phyloP scores from a whole-genome alignment of 805 yeast species.

The Saccharomycopsis babjevae region DNA sequence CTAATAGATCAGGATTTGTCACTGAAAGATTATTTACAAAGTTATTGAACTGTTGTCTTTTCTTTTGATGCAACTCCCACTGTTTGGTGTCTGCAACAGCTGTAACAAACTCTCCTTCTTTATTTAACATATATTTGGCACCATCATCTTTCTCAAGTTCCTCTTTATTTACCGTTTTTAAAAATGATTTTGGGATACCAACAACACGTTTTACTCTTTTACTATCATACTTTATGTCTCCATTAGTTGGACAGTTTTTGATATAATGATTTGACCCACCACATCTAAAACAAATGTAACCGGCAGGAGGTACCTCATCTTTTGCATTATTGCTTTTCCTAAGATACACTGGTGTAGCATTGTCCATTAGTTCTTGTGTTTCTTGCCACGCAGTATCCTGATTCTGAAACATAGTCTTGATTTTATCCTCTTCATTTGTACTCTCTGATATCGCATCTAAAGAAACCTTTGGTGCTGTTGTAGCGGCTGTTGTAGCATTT shows the following conservation, averaged over 20 bases:
- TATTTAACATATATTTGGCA: constrained; percentile 71
- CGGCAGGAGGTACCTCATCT: constrained; percentile 83
- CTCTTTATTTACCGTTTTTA: constrained; percentile 78
- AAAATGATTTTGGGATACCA: constrained; percentile 91
- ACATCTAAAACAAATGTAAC: constrained; percentile 92
- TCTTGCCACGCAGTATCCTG: constrained; percentile 94
- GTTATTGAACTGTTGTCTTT: constrained; percentile 26
- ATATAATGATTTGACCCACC: constrained; percentile 96
- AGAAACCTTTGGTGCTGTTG: constrained; percentile 16
- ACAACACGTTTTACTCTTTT: constrained; percentile 85
- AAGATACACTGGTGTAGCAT: constrained; percentile 65
- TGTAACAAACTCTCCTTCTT: constrained; percentile 89
- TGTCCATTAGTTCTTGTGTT: constrained; percentile 84
- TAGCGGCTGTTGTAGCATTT: constrained; percentile 18
- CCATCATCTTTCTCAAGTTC: constrained; percentile 44
- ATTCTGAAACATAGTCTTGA: constrained; percentile 82
- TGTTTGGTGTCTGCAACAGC: constrained; percentile 91
- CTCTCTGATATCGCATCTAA: constrained; percentile 24
- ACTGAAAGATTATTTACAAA: constrained; percentile 8
- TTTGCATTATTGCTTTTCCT: constrained; percentile 26
- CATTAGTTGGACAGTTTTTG: constrained; percentile 87
- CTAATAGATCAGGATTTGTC: constrained; percentile 48
- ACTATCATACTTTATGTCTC: constrained; percentile 90
- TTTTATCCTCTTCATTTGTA: constrained; percentile 74
- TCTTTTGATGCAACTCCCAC: constrained; percentile 80